phyloP scores from a whole-genome alignment of 106 monocot species.

The Allium fistulosum region DNA sequence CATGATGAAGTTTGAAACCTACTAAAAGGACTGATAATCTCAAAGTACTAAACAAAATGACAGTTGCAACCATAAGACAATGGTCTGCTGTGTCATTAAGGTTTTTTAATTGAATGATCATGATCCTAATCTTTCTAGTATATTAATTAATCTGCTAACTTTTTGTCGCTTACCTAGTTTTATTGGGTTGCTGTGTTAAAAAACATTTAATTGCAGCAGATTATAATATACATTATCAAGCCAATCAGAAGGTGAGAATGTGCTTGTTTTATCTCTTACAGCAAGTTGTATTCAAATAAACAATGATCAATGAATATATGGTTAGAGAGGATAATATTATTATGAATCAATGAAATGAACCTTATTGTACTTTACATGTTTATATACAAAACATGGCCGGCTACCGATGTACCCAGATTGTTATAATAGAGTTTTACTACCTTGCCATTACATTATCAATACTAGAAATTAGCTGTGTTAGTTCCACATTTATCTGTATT shows the following conservation, averaged over 20 bases:
- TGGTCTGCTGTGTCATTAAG: not conserved
- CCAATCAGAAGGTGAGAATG: not conserved
- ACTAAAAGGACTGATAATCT: not conserved
- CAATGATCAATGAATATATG: not conserved
- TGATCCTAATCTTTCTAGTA: not conserved
- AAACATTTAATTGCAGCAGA: not conserved
- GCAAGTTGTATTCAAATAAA: not conserved
- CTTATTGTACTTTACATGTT: not conserved
- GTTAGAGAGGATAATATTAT: not conserved
- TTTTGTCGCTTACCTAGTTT: not conserved
- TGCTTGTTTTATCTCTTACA: not conserved
- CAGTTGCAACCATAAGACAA: not conserved
- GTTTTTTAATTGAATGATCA: not conserved
- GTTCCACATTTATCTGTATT: no score
- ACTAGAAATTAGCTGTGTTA: no score
- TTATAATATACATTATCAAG: not conserved
- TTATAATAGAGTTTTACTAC: no score
- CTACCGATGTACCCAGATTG: no score
- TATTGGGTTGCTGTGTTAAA: not conserved
- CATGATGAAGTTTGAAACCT: not conserved
- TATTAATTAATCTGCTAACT: not conserved
- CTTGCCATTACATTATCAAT: no score
- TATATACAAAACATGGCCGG: no score
- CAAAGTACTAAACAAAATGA: slow-evolving; percentile 1
- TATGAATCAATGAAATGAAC: not conserved